Conservation (phyloP, 1,284 basidiomycete genomes). For the Ustilago vetiveriae region DNA sequence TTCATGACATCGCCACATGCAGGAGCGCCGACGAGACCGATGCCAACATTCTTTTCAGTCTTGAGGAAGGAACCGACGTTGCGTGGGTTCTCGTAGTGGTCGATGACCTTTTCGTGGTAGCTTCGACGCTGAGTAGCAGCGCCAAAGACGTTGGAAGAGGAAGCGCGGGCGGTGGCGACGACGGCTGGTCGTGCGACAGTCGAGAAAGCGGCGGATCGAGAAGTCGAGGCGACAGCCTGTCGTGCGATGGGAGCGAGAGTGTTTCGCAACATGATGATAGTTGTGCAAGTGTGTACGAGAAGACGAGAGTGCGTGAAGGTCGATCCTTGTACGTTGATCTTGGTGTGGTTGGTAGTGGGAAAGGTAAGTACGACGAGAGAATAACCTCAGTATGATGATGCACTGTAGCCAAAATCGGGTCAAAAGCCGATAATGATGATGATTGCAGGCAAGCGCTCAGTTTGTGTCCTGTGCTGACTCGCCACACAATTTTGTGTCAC, state of each 20-base stretch:
- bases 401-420: background rate
- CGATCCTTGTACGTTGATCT: background rate
- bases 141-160: slow-evolving; percentile 24
- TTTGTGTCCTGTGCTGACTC: background rate
- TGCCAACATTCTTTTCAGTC: slow-evolving; percentile 88
- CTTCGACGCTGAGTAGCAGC: slow-evolving; percentile 40
- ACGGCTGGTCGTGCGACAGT: slow-evolving; percentile 39
- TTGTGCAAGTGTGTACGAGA: too few species aligned
- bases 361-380: too few species aligned
- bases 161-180: slow-evolving; percentile 21
- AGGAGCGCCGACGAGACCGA: slow-evolving; percentile 96
- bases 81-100: slow-evolving; percentile 67
- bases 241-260: slow-evolving; percentile 37
- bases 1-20: slow-evolving; percentile 98
- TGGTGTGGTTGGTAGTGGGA: background rate
- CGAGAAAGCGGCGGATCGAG: slow-evolving; percentile 32
- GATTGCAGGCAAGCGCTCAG: background rate
- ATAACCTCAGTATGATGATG: too few species aligned
- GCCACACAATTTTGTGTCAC: background rate
- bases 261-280: slow-evolving; percentile 34
- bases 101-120: slow-evolving; percentile 67
- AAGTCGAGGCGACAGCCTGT: slow-evolving; percentile 38
- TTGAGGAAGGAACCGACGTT: slow-evolving; percentile 89
- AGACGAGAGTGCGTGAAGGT: too few species aligned
- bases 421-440: background rate